A percentile compares a stretch with the other conserved stretches of the same genome.
phyloP scores from a whole-genome alignment of 2,329 filamentous ascomycete genomes.

The Fusarium sp. region DNA sequence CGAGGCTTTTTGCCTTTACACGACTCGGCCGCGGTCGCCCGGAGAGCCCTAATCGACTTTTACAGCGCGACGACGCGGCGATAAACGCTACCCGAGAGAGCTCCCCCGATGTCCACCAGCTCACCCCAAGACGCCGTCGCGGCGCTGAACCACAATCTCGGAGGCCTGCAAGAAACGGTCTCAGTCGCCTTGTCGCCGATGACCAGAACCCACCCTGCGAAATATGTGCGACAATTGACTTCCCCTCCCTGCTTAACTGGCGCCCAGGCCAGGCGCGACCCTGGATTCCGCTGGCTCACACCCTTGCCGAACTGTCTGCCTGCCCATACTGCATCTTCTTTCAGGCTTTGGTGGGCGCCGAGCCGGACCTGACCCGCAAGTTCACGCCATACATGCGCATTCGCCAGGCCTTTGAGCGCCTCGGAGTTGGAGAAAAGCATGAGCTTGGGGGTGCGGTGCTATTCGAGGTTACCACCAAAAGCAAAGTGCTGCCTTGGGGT shows the following conservation, averaged over 20 bases:
- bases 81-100: slow-evolving; percentile 37
- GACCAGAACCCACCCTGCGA: slow-evolving; percentile 47
- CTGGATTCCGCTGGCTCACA: slow-evolving; percentile 52
- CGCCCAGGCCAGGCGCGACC: slow-evolving; percentile 50
- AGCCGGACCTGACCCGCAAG: slow-evolving; percentile 47
- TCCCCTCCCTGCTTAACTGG: slow-evolving; percentile 52
- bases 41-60: slow-evolving; percentile 32
- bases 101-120: slow-evolving; percentile 51
- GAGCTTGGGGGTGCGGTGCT: slow-evolving; percentile 51
- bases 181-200: slow-evolving; percentile 46
- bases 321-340: slow-evolving; percentile 56
- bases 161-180: slow-evolving; percentile 45
- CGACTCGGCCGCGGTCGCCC: slow-evolving; percentile 46
- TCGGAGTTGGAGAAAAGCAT: slow-evolving; percentile 53
- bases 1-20: slow-evolving; percentile 51
- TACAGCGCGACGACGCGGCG: slow-evolving; percentile 38
- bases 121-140: slow-evolving; percentile 46
- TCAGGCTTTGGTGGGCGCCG: slow-evolving; percentile 49
- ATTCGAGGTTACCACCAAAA: slow-evolving; percentile 52
- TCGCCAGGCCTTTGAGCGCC: slow-evolving; percentile 52
- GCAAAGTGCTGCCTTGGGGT: slow-evolving; percentile 52
- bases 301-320: slow-evolving; percentile 43
- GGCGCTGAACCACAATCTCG: slow-evolving; percentile 35
- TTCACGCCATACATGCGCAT: slow-evolving; percentile 55
- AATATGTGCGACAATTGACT: slow-evolving; percentile 51